These are phyloP conservation scores for Lentinula detonsa DNA, from an alignment of 768 basidiomycete genomes.

Conservation along the genomic window DNA sequence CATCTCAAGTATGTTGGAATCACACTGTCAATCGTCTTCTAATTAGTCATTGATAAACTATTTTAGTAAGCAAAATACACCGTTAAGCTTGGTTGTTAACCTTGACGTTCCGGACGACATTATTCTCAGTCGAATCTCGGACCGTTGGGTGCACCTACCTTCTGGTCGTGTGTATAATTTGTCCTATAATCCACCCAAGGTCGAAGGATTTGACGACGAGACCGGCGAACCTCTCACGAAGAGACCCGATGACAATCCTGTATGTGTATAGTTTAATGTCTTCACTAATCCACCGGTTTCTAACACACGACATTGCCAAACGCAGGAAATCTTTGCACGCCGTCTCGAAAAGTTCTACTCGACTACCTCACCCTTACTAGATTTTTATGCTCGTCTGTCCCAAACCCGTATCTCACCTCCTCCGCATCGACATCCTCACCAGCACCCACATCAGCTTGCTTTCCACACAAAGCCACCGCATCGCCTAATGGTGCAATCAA, in stretches of 20 bases:
- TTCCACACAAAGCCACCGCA: constrained; percentile 36
- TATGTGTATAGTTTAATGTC: constrained; percentile 29
- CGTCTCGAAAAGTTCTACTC: constrained; percentile 74
- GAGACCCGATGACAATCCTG: constrained; percentile 86
- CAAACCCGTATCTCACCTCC: constrained; percentile 18
- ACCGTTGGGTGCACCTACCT: constrained; percentile 84
- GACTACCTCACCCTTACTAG: constrained; percentile 75
- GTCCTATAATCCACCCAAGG: constrained; percentile 80
- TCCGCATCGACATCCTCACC: constrained; percentile 23
- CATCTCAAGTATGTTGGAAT: constrained; percentile 54
- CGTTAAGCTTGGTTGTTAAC: constrained; percentile 79
- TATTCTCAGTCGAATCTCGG: constrained; percentile 81
- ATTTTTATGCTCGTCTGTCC: constrained; percentile 49
- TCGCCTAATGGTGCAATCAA: constrained; percentile 46
- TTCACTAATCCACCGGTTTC: background rate
- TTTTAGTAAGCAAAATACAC: constrained; percentile 50
- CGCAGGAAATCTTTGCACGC: constrained; percentile 71
- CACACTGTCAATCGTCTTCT: background rate
- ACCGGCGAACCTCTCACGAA: constrained; percentile 88
- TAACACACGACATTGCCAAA: constrained; percentile 8
- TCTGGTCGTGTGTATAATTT: constrained; percentile 90
- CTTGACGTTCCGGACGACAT: constrained; percentile 85
- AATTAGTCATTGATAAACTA: background rate
- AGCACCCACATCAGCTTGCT: constrained; percentile 47
- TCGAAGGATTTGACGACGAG: constrained; percentile 74